Conservation (phyloP, 192 early-diverging fungal species). For the Endogone sp. region DNA sequence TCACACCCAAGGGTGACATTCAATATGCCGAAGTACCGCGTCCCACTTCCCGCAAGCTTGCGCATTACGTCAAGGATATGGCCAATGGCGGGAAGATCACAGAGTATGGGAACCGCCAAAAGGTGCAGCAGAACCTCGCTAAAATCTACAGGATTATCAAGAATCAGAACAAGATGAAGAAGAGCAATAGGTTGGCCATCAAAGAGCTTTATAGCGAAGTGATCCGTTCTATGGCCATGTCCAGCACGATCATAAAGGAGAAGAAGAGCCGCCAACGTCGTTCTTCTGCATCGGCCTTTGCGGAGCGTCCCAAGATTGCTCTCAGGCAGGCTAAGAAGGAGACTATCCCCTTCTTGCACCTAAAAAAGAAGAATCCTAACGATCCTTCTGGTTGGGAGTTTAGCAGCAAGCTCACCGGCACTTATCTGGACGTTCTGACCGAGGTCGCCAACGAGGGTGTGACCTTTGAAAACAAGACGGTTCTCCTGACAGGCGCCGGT, state of each 20-base stretch:
- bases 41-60: slow-evolving; percentile 79
- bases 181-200: slow-evolving; percentile 64
- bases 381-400: slow-evolving; percentile 83
- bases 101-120: slow-evolving; percentile 72
- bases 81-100: slow-evolving; percentile 63
- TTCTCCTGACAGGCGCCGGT: slow-evolving; percentile 88
- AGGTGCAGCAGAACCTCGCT: slow-evolving; percentile 73
- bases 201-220: slow-evolving; percentile 69
- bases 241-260: slow-evolving; percentile 64
- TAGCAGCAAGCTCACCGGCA: slow-evolving; percentile 69
- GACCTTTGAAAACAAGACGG: slow-evolving; percentile 82
- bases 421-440: slow-evolving; percentile 78
- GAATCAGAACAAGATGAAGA: slow-evolving; percentile 74
- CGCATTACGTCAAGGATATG: slow-evolving; percentile 92
- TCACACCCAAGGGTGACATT: slow-evolving; percentile 80
- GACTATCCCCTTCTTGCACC: slow-evolving; percentile 73
- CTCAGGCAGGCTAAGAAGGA: slow-evolving; percentile 47
- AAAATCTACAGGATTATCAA: slow-evolving; percentile 78
- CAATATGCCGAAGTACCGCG: slow-evolving; percentile 84
- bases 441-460: slow-evolving; percentile 79
- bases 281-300: slow-evolving; percentile 33
- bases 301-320: slow-evolving; percentile 40
- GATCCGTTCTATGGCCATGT: slow-evolving; percentile 71
- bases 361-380: slow-evolving; percentile 62
- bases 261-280: slow-evolving; percentile 46